phyloP scores from a whole-genome alignment of 768 basidiomycete species.

The Suillus hirtellus region DNA sequence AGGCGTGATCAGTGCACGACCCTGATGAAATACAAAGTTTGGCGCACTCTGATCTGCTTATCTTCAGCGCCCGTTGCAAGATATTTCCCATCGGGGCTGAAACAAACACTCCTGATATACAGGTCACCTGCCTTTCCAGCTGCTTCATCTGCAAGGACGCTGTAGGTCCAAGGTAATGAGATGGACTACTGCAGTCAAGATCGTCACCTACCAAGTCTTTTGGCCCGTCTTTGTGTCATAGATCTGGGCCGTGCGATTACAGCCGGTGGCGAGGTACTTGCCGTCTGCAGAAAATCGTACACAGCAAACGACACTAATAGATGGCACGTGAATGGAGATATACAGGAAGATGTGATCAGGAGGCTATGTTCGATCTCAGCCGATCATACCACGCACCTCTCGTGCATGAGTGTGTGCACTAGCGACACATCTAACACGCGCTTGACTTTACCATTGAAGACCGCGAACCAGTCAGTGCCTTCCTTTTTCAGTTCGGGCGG shows the following conservation, averaged over 20 bases:
- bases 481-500: constrained; percentile 37
- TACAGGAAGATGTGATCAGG: constrained; percentile 2
- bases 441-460: constrained; percentile 49
- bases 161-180: constrained; percentile 31
- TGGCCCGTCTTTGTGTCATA: constrained; percentile 87
- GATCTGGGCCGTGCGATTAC: constrained; percentile 94
- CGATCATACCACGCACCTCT: constrained; percentile 56
- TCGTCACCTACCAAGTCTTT: constrained; percentile 71
- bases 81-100: constrained; percentile 32
- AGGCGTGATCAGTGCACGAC: constrained; percentile 8
- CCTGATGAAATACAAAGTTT: not conserved
- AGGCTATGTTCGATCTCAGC: constrained; percentile 8
- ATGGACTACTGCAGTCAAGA: constrained; percentile 1
- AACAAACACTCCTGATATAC: constrained; percentile 57
- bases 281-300: constrained; percentile 35
- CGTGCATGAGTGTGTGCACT: constrained; percentile 87
- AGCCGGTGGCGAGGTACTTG: constrained; percentile 41
- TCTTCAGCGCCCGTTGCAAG: constrained; percentile 38
- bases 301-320: constrained; percentile 30
- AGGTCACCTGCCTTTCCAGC: constrained; percentile 75
- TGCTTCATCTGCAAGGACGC: constrained; percentile 77
- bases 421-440: constrained; percentile 54
- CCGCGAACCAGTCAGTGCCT: constrained; percentile 52
- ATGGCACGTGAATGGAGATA: constrained; percentile 10
- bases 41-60: constrained; percentile 32